These are phyloP conservation scores for Nannizzia gypsea DNA, from an alignment of 2,329 filamentous ascomycete genomes.

Conservation along the genomic window DNA sequence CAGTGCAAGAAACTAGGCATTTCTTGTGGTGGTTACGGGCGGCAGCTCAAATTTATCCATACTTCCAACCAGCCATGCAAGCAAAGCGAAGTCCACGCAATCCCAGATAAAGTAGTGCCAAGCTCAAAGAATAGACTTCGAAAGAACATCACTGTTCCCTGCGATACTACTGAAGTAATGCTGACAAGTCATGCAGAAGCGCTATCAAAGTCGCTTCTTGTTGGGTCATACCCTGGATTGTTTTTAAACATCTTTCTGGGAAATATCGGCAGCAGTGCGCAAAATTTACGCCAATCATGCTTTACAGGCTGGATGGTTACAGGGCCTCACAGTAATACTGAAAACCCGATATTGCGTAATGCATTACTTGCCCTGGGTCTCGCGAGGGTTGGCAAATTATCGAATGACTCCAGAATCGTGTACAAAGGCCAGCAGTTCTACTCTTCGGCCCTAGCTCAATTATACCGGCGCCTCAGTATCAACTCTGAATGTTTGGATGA, in stretches of 20 bases:
- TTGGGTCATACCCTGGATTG: background rate
- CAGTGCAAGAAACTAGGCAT: slow-evolving; percentile 4
- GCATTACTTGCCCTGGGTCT: slow-evolving; percentile 2
- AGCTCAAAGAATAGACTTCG: background rate
- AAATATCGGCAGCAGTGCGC: background rate
- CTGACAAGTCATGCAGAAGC: background rate
- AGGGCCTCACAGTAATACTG: background rate
- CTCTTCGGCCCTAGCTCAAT: background rate
- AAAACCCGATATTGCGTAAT: background rate
- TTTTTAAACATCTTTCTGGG: background rate
- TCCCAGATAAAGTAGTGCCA: background rate
- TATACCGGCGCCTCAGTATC: background rate
- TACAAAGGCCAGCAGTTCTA: background rate
- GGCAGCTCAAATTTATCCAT: slow-evolving; percentile 1
- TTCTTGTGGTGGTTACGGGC: background rate
- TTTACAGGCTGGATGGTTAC: slow-evolving; percentile 2
- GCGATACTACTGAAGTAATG: no score
- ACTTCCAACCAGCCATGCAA: background rate
- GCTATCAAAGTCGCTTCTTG: background rate
- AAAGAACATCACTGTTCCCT: background rate
- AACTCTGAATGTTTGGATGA: background rate
- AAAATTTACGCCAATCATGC: background rate
- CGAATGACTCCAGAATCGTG: background rate
- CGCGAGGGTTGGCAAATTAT: background rate
- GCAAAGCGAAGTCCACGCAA: background rate